Evolutionary conservation across 2,329 filamentous ascomycete genomes (phyloP).

Genomic region (Fusarium nurragi): DNA sequence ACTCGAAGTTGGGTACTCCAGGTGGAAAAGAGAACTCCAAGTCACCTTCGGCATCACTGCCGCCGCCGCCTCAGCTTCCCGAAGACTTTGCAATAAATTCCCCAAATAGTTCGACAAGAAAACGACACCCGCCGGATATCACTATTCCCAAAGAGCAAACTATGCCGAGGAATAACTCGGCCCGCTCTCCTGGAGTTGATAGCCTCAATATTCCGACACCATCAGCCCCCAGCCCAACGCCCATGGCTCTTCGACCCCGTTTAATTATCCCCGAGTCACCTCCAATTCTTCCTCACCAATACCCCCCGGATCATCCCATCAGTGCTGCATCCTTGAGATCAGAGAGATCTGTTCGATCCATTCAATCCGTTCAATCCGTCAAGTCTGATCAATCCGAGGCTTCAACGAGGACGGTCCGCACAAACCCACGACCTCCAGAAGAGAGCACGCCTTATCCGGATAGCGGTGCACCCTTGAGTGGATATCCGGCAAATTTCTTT

Average conservation of each 20-base stretch:
- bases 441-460: conserved; percentile 47
- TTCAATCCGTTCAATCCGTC: conserved; percentile 35
- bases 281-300: conserved; percentile 9
- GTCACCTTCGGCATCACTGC: neutral
- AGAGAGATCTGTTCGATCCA: too few species aligned
- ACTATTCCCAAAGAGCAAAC: neutral
- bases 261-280: conserved; percentile 43
- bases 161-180: neutral
- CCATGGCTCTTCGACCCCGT: conserved; percentile 43
- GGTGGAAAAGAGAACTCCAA: too few species aligned
- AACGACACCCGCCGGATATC: neutral
- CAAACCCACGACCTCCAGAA: conserved; percentile 44
- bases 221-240: conserved; percentile 49
- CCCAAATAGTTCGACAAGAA: neutral
- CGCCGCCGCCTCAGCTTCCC: conserved; percentile 4
- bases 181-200: neutral
- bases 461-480: conserved; percentile 33
- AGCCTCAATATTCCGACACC: conserved; percentile 44
- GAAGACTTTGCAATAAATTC: conserved; percentile 2
- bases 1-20: too few species aligned
- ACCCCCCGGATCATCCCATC: conserved; percentile 1
- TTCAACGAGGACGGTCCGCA: conserved; percentile 37
- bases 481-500: conserved; percentile 32
- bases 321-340: conserved; percentile 39
- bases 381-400: conserved; percentile 36